Evolutionary conservation across 306 rosid genomes (phyloP), one percentile per base, ranked within the genome.

Genomic region (Cyclanthera cordifolia): DNA sequence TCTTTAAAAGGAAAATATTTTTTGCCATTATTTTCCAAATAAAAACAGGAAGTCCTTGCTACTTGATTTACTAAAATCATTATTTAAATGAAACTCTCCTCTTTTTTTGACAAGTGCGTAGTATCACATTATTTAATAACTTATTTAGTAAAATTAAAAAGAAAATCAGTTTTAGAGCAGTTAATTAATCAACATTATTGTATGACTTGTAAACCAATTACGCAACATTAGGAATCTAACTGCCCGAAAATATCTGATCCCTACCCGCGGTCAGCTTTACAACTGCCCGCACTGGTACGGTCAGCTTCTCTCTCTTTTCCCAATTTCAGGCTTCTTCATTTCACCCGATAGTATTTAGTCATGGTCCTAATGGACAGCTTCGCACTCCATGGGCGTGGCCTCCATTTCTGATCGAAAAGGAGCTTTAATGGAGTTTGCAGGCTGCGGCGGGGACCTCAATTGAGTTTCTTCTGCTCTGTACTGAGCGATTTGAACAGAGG

Each of bases 211-310:
- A 45, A 77, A 56, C 75, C 79, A 70, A 74, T 53, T 20, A 59
- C 52, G 60, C 55, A 27, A 72, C 53, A 17, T 17, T 17, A 55
- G 87, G 79, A 77, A 80, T 80, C 78, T 60, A 28, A 24, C 84
- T 74, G 76, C 81, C 86, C 82, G 74, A 55, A 13, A 82, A 79
- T 82, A 85, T 90, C 85, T 77, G 84, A 80, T 72, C 67, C 58
- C 80, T 85, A 86, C 85, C 89, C 86, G 78, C 55, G 69, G 48
- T 77, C 69, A 27, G 78, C 27, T 68, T 8, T 23, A 2, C 32
- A 46, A 14, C 37, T 27, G 8, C 19, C 39, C 54, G 14, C 24
- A 15, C 91, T 80, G 87, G 83, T 86, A 75, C 83, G 80, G 77
- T 79, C 88, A 85, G 75, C 90, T 41, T 57, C 70, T 58, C 55